Percentiles rank a stretch among this genome's conserved stretches.
Conservation (phyloP, 208 protist genomes). For the Leishmania tarentolae region DNA sequence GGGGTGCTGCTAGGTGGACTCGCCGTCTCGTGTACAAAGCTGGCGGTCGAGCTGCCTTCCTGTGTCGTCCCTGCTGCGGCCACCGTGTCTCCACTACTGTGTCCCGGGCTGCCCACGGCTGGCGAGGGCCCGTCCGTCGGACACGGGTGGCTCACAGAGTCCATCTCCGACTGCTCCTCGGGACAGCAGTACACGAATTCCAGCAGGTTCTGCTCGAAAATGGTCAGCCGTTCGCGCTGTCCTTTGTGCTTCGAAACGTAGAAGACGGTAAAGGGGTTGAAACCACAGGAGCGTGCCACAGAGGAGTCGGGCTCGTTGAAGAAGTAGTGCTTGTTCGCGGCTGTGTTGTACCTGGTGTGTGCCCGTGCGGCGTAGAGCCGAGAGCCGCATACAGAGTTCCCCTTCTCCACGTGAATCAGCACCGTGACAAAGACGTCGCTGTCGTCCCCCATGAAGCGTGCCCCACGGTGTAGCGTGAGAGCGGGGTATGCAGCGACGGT, state of each 20-base stretch:
- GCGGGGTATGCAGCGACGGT: constrained; percentile 7
- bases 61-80: background rate
- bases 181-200: constrained; percentile 35
- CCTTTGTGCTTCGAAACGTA: constrained; percentile 12
- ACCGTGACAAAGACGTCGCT: constrained; percentile 20
- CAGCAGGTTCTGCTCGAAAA: constrained; percentile 32
- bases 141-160: background rate
- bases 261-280: constrained; percentile 19
- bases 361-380: constrained; percentile 25
- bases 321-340: constrained; percentile 10
- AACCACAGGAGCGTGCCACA: background rate
- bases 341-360: constrained; percentile 5
- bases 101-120: background rate
- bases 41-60: background rate
- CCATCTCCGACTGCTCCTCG: constrained; percentile 4
- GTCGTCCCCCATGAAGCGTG: constrained; percentile 23
- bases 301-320: constrained; percentile 3
- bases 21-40: background rate
- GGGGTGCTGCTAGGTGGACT: background rate
- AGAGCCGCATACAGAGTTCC: constrained; percentile 2
- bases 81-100: background rate
- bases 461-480: constrained; percentile 20
- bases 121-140: constrained; percentile 28
- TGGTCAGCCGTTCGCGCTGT: constrained; percentile 31
- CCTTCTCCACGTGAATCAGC: constrained; percentile 16